Evolutionary conservation across 192 early-diverging fungal genomes (phyloP).

Genomic region (Linderina pennispora): DNA sequence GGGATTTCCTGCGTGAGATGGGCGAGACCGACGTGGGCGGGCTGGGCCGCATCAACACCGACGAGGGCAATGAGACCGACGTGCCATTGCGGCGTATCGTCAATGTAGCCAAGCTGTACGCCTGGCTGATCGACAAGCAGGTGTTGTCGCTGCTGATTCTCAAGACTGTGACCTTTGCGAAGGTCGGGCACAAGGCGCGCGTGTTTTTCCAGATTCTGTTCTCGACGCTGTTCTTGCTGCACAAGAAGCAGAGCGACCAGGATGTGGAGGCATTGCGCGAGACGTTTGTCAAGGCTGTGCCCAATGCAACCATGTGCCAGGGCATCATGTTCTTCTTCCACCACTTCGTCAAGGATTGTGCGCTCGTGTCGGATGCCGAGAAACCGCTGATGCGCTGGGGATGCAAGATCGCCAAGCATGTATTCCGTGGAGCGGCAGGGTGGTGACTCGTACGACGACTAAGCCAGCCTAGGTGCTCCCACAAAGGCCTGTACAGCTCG

Average conservation of each 20-base stretch:
- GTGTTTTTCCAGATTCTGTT: constrained; percentile 70
- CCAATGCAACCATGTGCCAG: constrained; percentile 65
- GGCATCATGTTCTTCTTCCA: constrained; percentile 82
- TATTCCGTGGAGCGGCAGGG: constrained; percentile 37
- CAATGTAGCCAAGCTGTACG: constrained; percentile 82
- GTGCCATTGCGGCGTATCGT: constrained; percentile 67
- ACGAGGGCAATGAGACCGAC: constrained; percentile 29
- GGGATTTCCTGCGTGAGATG: constrained; percentile 89
- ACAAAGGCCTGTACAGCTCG: too few species aligned
- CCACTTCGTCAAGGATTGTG: constrained; percentile 61
- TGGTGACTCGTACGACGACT: too few species aligned
- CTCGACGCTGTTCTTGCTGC: constrained; percentile 61
- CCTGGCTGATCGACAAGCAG: constrained; percentile 64
- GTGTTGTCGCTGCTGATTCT: constrained; percentile 67
- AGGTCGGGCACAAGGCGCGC: constrained; percentile 51
- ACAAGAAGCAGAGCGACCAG: constrained; percentile 44
- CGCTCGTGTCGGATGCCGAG: constrained; percentile 58
- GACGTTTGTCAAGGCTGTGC: constrained; percentile 52
- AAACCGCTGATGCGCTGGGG: constrained; percentile 58
- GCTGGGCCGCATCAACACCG: constrained; percentile 40
- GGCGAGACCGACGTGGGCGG: constrained; percentile 76
- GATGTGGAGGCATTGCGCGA: constrained; percentile 50
- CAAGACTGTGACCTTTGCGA: constrained; percentile 67
- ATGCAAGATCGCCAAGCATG: constrained; percentile 60
- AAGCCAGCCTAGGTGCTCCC: too few species aligned